Base-by-base conservation (phyloP, 345 rosid genomes). In the Acer saccharum region DNA sequence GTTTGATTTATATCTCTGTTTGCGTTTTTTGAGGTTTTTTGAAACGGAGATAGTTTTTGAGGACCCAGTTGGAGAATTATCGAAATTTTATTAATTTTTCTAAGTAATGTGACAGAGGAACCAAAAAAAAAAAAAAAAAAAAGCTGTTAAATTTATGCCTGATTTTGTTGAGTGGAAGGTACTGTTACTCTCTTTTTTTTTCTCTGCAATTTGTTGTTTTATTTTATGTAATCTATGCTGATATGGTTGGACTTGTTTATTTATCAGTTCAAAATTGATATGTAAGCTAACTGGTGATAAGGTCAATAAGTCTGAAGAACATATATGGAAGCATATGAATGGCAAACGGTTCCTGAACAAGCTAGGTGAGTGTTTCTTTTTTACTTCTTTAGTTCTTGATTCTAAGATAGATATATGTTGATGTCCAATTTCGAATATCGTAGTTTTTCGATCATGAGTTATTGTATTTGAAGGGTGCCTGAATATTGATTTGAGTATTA, bases 271-370 rank as follows among this genome's bases (percentile, higher is more conserved):
- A 1, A 93, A 90, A 84, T 80, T 95, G 81, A 83, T 88, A 78
- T 93, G 99, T 84, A 95, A 92, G 82, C 86, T 95, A 68, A 95
- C 98, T 1, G 97, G 94, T 29, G 93, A 92, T 82, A 89, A 87
- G 9, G 92, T 95, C 69, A 95, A 95, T 81, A 95, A 95, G 79
- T 85, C 88, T 4, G 97, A 93, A 84, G 94, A 93, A 77, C 99
- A 95, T 77, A 90, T 93, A 44, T 95, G 96, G 97, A 95, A 93
- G 85, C 99, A 95, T 48, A 80, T 95, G 73, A 92, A 90, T 6
- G 98, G 98, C 48, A 92, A 69, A 75, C 83, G 94, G 35, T 95
- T 95, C 88, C 97, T 95, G 80, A 90, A 87, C 82, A 91, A 84
- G 83, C 80, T 95, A 80, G 97, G 99, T 95, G 50, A 8, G 70